Base-by-base conservation (phyloP, 345 rosid species). In the Eucalyptus fibrosa region DNA sequence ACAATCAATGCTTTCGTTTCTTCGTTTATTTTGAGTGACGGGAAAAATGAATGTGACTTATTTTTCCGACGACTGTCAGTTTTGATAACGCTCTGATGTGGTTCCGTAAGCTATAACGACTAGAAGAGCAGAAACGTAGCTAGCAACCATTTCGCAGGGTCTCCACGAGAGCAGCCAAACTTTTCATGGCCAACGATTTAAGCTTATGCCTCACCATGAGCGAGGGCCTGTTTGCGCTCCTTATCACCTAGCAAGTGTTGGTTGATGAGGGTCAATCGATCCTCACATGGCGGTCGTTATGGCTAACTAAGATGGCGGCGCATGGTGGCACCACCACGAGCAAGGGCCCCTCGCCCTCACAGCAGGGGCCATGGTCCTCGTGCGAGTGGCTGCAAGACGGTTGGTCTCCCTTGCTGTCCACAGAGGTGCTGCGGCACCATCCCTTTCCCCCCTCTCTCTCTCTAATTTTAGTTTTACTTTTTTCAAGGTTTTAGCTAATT, bases 391-490 rank as follows among this genome's bases (percentile, higher is more conserved):
- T n/a, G 77, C 77, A 65, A 0, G 37, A 15, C 21, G 40, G 77
- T 65, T 65, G 77, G 11, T n/a, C 77, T n/a, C 10, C 21, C 34
- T 2, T 4, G 37, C 77, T 65, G 37, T 65, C 40, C 69, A n/a
- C 77, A 65, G 19, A n/a, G 40, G 18, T 65, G 40, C 19, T 8
- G 77, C 19, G 77, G 37, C 40, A 14, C 40, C 37, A 7, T 32
- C 40, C 77, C 19, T 32, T 14, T 13, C 32, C 32, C 37, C 49
- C 4, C 49, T 9, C 34, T 62, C 72, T 62, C 72, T 62, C 72
- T 62, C 34, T 14, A 7, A 7, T 53, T 53, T 53, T 53, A 7
- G 0, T 19, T 53, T 19, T 51, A 0, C 0, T 17, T 17, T 28
- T 30, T 30, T 62, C 0, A 14, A 7, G 72, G 72, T 62, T 62